phyloP scores from a whole-genome alignment of 192 early-diverging fungal species.

The Backusella circina region DNA sequence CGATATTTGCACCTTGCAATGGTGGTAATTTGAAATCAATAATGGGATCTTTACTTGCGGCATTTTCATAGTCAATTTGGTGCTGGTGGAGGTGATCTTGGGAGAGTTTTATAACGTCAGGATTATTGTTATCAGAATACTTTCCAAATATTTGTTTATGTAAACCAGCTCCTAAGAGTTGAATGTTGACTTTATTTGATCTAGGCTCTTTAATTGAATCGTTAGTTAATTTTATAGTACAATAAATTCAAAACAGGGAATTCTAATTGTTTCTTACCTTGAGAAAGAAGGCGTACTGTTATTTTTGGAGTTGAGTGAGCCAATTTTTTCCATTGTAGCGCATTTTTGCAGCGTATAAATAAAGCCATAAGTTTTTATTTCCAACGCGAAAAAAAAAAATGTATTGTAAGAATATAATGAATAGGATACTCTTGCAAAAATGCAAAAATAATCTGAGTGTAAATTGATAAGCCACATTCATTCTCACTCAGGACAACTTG shows the following conservation, averaged over 20 bases:
- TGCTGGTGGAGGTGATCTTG: not conserved
- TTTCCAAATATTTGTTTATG: not conserved
- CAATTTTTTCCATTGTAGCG: not conserved
- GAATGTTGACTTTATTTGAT: slow-evolving; percentile 2
- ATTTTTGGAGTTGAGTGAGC: not conserved
- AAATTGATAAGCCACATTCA: not conserved
- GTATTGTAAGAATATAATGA: not conserved
- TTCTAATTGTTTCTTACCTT: not conserved
- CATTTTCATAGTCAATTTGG: not conserved
- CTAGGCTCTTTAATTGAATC: not conserved
- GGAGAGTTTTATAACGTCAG: not conserved
- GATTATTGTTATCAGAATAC: not conserved
- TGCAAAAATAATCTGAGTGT: not conserved
- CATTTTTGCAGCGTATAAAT: not conserved
- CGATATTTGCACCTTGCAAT: slow-evolving; percentile 46
- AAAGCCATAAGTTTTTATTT: not conserved
- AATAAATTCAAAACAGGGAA: not conserved
- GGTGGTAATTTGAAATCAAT: slow-evolving; percentile 33
- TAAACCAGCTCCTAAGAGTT: not conserved
- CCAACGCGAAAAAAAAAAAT: not conserved
- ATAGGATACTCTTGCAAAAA: not conserved
- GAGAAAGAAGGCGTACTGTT: not conserved
- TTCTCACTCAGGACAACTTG: not conserved
- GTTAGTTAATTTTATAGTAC: not conserved
- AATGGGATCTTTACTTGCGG: not conserved